Conservation (phyloP, 139 green algal genomes). For the Marvania coccoides region DNA sequence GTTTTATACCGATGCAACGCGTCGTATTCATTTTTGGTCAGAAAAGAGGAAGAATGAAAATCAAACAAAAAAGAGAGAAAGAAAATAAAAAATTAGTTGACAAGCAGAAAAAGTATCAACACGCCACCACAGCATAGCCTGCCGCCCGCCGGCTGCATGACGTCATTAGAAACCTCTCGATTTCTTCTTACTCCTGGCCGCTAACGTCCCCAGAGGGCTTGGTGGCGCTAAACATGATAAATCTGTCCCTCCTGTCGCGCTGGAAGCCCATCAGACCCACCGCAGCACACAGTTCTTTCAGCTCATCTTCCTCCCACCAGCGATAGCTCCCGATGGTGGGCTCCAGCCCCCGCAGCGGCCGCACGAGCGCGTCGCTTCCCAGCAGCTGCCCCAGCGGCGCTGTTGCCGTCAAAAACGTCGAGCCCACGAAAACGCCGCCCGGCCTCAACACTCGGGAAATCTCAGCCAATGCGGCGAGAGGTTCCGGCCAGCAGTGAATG, state of each 20-base stretch:
- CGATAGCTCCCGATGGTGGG: constrained; percentile 23
- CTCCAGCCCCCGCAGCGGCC: constrained; percentile 32
- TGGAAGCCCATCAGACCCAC: constrained; percentile 60
- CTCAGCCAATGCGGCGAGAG: constrained; percentile 69
- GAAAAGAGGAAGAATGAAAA: too few species aligned
- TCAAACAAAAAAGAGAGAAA: too few species aligned
- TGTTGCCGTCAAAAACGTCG: constrained; percentile 71
- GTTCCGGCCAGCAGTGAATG: constrained; percentile 95
- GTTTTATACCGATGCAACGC: too few species aligned
- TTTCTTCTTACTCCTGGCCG: too few species aligned
- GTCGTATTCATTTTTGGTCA: too few species aligned
- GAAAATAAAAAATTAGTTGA: too few species aligned
- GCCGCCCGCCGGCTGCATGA: too few species aligned
- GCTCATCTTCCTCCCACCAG: constrained; percentile 82
- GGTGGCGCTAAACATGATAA: constrained; percentile 80
- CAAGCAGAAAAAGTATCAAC: too few species aligned
- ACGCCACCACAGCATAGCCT: too few species aligned
- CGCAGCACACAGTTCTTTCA: constrained; percentile 56
- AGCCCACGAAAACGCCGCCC: constrained; percentile 87
- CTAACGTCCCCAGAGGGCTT: constrained; percentile 57
- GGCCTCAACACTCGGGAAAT: constrained; percentile 85
- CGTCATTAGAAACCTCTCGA: too few species aligned
- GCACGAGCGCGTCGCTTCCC: constrained; percentile 51
- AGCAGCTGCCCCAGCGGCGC: constrained; percentile 69
- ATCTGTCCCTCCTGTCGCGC: constrained; percentile 46